phyloP scores from a whole-genome alignment of 2,329 filamentous ascomycete species.

The Cercospora citrullina region DNA sequence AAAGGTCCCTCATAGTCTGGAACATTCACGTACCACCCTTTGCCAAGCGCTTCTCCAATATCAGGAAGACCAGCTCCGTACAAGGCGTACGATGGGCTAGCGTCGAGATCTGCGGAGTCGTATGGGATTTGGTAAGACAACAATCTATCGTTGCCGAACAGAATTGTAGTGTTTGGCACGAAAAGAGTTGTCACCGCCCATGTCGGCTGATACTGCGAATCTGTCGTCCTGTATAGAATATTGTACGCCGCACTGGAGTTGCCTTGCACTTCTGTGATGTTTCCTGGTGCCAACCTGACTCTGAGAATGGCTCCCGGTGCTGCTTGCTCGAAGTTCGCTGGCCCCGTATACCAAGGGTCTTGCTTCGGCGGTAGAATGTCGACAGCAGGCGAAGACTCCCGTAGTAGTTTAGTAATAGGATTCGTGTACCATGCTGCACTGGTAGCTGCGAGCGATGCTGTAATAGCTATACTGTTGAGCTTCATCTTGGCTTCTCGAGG shows the following conservation, averaged over 20 bases:
- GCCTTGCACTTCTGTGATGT: slow-evolving; percentile 31
- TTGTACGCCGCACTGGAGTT: slow-evolving; percentile 36
- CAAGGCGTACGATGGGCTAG: slow-evolving; percentile 43
- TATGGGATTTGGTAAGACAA: slow-evolving; percentile 37
- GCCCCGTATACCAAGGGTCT: slow-evolving; percentile 43
- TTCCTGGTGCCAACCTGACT: slow-evolving; percentile 35
- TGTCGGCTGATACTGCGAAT: slow-evolving; percentile 29
- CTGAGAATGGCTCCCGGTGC: slow-evolving; percentile 41
- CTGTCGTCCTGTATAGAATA: slow-evolving; percentile 35
- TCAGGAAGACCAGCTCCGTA: slow-evolving; percentile 29
- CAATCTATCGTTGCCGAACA: slow-evolving; percentile 23
- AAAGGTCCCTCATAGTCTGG: slow-evolving; percentile 50
- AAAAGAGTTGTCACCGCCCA: slow-evolving; percentile 37
- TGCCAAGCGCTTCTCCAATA: slow-evolving; percentile 42
- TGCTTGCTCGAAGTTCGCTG: slow-evolving; percentile 31
- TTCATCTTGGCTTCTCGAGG: slow-evolving; percentile 12
- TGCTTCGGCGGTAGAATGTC: slow-evolving; percentile 37
- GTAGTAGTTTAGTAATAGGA: slow-evolving; percentile 18
- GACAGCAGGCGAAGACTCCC: slow-evolving; percentile 15
- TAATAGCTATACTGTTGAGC: not conserved
- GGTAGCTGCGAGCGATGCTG: slow-evolving; percentile 13
- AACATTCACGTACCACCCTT: slow-evolving; percentile 51
- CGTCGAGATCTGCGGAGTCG: slow-evolving; percentile 44
- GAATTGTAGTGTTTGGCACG: slow-evolving; percentile 23
- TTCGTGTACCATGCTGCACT: slow-evolving; percentile 20